A percentile compares a stretch with the other conserved stretches of the same genome.
Evolutionary conservation across 2,329 filamentous ascomycete species (phyloP).

Genomic region (Hirsutella minnesotensis): DNA sequence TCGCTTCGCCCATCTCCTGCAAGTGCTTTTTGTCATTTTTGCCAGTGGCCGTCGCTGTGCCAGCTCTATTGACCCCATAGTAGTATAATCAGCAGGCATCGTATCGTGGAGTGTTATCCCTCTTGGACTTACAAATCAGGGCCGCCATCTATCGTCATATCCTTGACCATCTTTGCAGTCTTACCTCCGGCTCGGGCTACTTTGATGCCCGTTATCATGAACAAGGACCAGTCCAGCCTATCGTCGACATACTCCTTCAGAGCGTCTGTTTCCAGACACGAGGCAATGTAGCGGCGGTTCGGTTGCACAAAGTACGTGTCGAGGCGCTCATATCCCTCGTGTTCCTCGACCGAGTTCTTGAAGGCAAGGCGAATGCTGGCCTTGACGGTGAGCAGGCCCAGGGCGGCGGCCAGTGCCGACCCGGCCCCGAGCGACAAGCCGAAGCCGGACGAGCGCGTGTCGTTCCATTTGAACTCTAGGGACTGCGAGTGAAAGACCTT

Average conservation of each 20-base stretch:
- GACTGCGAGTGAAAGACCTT: background rate
- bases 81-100: too few species aligned
- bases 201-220: constrained; percentile 1
- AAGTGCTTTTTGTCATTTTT: background rate
- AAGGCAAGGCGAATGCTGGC: background rate
- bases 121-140: background rate
- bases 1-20: background rate
- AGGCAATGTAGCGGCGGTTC: background rate
- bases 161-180: too few species aligned
- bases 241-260: background rate
- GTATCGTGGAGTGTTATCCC: too few species aligned
- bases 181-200: background rate
- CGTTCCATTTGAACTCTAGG: background rate
- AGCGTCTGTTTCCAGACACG: background rate
- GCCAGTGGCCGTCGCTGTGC: background rate
- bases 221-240: background rate
- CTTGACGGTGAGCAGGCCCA: background rate
- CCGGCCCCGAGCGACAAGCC: background rate
- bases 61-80: too few species aligned
- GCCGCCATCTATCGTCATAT: background rate
- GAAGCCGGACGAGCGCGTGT: background rate
- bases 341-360: background rate
- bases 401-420: background rate
- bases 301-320: constrained; percentile 1
- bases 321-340: background rate